Evolutionary conservation across 176 grass and related monocot species (phyloP).

Genomic region (Urochloa ruziziensis): DNA sequence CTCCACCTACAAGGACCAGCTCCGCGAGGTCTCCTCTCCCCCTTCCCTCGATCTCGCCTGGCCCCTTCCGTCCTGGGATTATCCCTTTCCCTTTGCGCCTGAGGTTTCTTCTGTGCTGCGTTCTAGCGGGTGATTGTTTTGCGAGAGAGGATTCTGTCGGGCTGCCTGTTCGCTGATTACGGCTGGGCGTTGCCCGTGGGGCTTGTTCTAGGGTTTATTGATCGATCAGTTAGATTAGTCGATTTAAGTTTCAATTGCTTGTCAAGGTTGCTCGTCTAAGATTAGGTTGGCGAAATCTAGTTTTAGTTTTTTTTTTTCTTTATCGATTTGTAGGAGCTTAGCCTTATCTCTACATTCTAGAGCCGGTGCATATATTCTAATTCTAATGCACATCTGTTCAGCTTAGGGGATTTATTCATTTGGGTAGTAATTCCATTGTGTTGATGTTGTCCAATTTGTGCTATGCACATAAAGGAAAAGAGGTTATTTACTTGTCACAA

Average conservation of each 20-base stretch:
- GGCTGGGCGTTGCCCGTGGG: not conserved
- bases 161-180: conserved; percentile 5
- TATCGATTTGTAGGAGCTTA: not conserved
- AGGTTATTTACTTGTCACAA: not conserved
- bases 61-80: not conserved
- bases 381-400: not conserved
- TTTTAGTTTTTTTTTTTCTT: not conserved
- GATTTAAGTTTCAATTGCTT: not conserved
- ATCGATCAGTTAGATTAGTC: not conserved
- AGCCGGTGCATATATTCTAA: not conserved
- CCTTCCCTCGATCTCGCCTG: not conserved
- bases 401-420: not conserved
- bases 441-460: not conserved
- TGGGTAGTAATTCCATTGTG: not conserved
- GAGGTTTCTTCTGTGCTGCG: not conserved
- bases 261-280: not conserved
- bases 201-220: conserved; percentile 35
- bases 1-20: conserved; percentile 90
- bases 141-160: not conserved
- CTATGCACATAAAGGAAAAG: not conserved
- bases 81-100: not conserved
- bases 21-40: conserved; percentile 57
- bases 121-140: not conserved
- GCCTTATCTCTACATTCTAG: not conserved
- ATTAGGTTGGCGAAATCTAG: not conserved